phyloP scores from a whole-genome alignment of 495 filamentous ascomycete genomes.

The Podospora anserina region DNA sequence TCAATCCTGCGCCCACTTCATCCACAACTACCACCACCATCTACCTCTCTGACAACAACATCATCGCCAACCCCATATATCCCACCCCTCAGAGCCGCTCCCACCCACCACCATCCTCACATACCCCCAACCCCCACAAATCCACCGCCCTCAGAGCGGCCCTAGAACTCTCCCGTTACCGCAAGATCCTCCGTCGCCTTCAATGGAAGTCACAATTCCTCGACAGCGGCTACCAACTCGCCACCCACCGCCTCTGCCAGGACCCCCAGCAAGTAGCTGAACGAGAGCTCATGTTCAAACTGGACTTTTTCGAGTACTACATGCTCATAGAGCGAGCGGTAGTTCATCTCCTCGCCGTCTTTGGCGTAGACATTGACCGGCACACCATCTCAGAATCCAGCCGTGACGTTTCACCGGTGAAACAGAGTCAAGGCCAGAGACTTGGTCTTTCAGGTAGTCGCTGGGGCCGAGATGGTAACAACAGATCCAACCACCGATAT shows the following conservation, averaged over 20 bases:
- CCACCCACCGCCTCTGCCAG: constrained; percentile 35
- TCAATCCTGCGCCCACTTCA: neutral
- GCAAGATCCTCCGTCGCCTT: constrained; percentile 55
- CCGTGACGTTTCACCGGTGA: neutral
- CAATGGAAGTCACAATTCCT: constrained; percentile 61
- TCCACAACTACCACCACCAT: neutral
- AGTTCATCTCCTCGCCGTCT: constrained; percentile 58
- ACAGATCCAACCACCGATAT: constrained; percentile 46
- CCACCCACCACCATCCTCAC: neutral
- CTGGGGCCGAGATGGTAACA: neutral
- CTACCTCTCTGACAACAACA: neutral
- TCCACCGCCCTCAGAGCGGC: constrained; percentile 21
- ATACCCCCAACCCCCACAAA: neutral
- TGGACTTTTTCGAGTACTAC: constrained; percentile 71
- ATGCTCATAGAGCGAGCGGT: constrained; percentile 62
- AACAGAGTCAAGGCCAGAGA: neutral
- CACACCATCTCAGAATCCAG: neutral
- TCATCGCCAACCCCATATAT: neutral
- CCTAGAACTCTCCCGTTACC: constrained; percentile 51
- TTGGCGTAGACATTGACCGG: constrained; percentile 47
- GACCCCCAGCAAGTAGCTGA: constrained; percentile 28
- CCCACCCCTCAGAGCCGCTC: neutral
- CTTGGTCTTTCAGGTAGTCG: neutral
- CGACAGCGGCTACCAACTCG: constrained; percentile 49
- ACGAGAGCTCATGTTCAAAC: constrained; percentile 63